Evolutionary conservation across 2,329 filamentous ascomycete species (phyloP).

Genomic region (Nigrograna mackinnonii): DNA sequence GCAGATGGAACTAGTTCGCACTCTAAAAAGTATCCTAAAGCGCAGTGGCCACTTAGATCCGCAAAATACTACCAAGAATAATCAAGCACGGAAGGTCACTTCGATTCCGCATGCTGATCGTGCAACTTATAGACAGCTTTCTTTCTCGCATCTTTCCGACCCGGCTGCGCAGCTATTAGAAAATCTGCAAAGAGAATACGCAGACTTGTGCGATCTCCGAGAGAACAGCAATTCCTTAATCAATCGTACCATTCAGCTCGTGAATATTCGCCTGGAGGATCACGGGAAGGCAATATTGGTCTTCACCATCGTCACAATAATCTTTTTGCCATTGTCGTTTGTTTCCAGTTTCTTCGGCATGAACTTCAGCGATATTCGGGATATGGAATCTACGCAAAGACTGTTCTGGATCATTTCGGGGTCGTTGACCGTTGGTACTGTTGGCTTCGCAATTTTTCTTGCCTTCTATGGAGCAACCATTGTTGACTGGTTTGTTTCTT

Average conservation of each 20-base stretch:
- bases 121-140: conserved; percentile 43
- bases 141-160: conserved; percentile 39
- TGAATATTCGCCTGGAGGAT: conserved; percentile 50
- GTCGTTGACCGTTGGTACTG: conserved; percentile 42
- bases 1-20: conserved; percentile 42
- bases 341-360: conserved; percentile 49
- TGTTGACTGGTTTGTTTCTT: conserved; percentile 38
- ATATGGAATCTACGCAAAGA: conserved; percentile 42
- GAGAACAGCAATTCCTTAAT: conserved; percentile 49
- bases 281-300: conserved; percentile 49
- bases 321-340: conserved; percentile 50
- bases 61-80: conserved; percentile 2
- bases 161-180: conserved; percentile 43
- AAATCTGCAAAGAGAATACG: conserved; percentile 45
- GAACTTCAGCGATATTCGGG: conserved; percentile 46
- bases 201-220: conserved; percentile 44
- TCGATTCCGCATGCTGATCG: conserved; percentile 24
- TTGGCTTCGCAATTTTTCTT: conserved; percentile 42
- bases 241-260: conserved; percentile 48
- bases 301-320: conserved; percentile 49
- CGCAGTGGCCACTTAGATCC: conserved; percentile 2
- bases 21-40: conserved; percentile 25
- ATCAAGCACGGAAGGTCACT: conserved; percentile 10
- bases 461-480: conserved; percentile 46
- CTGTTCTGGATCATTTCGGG: conserved; percentile 46